phyloP scores from a whole-genome alignment of 495 filamentous ascomycete genomes.

The Tuber microsphaerosporum region DNA sequence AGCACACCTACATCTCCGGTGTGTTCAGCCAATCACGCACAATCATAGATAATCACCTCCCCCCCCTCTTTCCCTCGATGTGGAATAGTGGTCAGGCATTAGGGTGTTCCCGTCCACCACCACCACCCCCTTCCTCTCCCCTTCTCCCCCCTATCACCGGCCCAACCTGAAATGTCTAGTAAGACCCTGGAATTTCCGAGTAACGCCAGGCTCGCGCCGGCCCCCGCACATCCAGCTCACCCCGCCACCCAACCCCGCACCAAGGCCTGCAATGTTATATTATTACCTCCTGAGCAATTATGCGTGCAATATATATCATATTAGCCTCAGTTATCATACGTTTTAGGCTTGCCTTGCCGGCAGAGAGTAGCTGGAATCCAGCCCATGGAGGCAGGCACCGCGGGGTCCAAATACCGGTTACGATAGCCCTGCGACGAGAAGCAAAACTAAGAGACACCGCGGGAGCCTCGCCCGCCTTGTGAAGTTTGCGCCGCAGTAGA shows the following conservation, averaged over 20 bases:
- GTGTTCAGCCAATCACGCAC: background rate
- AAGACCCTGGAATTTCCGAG: background rate
- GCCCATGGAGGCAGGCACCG: background rate
- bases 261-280: background rate
- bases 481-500: background rate
- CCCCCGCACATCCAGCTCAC: background rate
- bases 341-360: background rate
- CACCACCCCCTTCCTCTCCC: background rate
- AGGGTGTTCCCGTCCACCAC: background rate
- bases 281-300: background rate
- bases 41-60: background rate
- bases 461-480: background rate
- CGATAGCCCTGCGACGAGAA: background rate
- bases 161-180: background rate
- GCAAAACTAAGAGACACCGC: background rate
- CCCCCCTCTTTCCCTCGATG: background rate
- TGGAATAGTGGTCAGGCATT: background rate
- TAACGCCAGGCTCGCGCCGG: background rate
- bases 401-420: background rate
- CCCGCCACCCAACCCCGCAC: background rate
- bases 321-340: background rate
- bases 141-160: background rate
- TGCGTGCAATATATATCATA: background rate
- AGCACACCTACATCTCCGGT: background rate
- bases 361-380: background rate